Percentiles rank a stretch among this genome's conserved stretches.
Conservation (phyloP, 495 filamentous ascomycete species). For the Aspergillus indologenus region DNA sequence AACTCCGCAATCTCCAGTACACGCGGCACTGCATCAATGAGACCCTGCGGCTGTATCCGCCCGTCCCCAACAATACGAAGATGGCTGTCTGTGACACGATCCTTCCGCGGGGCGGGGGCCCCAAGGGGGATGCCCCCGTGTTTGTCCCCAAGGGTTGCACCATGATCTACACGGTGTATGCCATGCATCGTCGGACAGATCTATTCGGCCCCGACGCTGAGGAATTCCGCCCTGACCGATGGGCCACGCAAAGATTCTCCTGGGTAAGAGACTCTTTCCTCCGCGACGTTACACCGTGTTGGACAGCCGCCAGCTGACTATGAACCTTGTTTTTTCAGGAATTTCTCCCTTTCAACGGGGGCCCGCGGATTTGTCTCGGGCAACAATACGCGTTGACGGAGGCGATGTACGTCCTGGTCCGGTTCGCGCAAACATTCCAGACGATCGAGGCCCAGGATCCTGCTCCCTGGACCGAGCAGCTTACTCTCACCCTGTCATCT, state of each 20-base stretch:
- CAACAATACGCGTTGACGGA: constrained; percentile 67
- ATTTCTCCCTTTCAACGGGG: constrained; percentile 71
- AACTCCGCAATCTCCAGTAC: too few species aligned
- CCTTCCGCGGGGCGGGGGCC: constrained; percentile 67
- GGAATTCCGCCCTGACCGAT: constrained; percentile 64
- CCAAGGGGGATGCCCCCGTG: constrained; percentile 60
- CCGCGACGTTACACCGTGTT: too few species aligned
- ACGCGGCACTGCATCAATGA: too few species aligned
- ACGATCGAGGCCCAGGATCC: too few species aligned
- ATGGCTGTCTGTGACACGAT: constrained; percentile 63
- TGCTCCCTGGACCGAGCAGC: too few species aligned
- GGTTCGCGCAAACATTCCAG: too few species aligned
- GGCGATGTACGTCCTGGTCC: too few species aligned
- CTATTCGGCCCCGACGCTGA: constrained; percentile 41
- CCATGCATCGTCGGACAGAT: constrained; percentile 64
- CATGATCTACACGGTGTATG: constrained; percentile 56
- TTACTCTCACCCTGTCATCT: too few species aligned
- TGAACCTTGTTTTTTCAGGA: too few species aligned
- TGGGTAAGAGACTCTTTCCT: too few species aligned
- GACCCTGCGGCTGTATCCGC: constrained; percentile 60
- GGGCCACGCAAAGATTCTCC: constrained; percentile 42
- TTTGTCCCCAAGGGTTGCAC: constrained; percentile 55
- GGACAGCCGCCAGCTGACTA: too few species aligned
- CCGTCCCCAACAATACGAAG: constrained; percentile 70
- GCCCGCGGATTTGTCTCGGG: constrained; percentile 77